These are phyloP conservation scores for Oxytropis ochrocephala DNA, from an alignment of 306 rosid genomes.

Conservation along the genomic window DNA sequence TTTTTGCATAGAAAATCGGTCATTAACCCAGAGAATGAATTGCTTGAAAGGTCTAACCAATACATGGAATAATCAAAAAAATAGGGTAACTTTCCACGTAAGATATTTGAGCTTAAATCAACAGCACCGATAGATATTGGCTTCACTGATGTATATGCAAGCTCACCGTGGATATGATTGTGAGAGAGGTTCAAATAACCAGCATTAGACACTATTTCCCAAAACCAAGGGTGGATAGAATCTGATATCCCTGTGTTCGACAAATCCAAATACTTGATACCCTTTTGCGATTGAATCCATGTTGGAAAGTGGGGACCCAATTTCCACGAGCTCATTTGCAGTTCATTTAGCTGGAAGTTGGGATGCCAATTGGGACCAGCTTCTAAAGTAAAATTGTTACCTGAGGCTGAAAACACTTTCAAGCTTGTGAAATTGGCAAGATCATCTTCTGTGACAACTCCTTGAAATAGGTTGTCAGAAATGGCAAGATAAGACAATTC, in stretches of 20 bases:
- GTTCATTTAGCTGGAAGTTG: accelerated
- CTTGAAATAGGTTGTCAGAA: background rate
- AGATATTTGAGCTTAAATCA: too few relatives aligned
- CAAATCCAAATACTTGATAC: background rate
- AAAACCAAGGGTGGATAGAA: slow-evolving; percentile 9
- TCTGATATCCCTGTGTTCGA: background rate
- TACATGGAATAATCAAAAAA: too few relatives aligned
- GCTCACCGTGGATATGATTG: too few relatives aligned
- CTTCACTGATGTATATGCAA: too few relatives aligned
- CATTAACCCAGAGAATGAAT: too few relatives aligned
- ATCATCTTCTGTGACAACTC: background rate
- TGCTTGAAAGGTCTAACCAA: too few relatives aligned
- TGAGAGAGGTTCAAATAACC: too few relatives aligned
- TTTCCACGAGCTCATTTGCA: background rate
- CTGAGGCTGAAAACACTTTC: accelerated
- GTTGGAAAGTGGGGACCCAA: slow-evolving; percentile 16
- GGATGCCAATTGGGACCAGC: too few relatives aligned
- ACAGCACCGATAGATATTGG: too few relatives aligned
- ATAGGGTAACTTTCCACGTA: too few relatives aligned
- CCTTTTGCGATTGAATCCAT: slow-evolving; percentile 10
- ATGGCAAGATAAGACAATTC: background rate
- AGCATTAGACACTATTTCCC: background rate
- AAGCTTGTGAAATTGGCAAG: background rate
- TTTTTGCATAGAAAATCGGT: too few relatives aligned
- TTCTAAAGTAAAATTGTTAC: background rate